Base-by-base conservation (phyloP, 352 stramenopile species). In the Phytophthora gonapodyides region DNA sequence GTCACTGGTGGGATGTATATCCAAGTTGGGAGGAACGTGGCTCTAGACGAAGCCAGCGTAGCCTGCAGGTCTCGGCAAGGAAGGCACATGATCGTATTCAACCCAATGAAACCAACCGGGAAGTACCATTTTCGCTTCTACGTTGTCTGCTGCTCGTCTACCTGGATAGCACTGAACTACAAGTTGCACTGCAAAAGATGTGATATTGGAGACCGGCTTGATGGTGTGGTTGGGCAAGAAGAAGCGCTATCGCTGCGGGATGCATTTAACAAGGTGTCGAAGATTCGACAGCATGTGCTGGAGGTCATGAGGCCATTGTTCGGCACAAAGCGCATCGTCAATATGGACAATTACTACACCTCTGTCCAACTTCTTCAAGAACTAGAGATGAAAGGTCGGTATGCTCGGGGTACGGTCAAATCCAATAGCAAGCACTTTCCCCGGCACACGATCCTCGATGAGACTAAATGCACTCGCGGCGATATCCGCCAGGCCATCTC, bases 311-410 rank as follows among this genome's bases (percentile, higher is more conserved):
- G 35, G 21, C 58, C 58, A 15, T 63, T 65, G 16, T 57, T 63
- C 42, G 12, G 21, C 13, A 52, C 54, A 0, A 45, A 45, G 1
- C 48, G 64, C 5, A 55, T 73, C 19, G 34, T 76, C 41, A 64
- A 73, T 31, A 65, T 49, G 13, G 64, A 76, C 35, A 73, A 73
- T 43, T 73, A 61, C 60, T 76, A 76, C 36, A 76, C 58, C 7
- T 70, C 53, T 10, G 50, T 67, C 16, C 54, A 67, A 30, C 51
- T 73, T 1, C 46, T 76, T 2, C 24, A 57, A 13, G 46, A 40
- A 9, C 30, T 76, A 0, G 31, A 57, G 21, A 12, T 62, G 2
- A 64, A 65, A 16, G 55, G 59, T 3, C 13, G 67, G 4, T 68
- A 61, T 31, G 55, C 33, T 5, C 16, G 57, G 21, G 57, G 57